These are phyloP conservation scores for Claviceps lovelessii DNA, from an alignment of 2,329 filamentous ascomycete genomes.

Conservation along the genomic window DNA sequence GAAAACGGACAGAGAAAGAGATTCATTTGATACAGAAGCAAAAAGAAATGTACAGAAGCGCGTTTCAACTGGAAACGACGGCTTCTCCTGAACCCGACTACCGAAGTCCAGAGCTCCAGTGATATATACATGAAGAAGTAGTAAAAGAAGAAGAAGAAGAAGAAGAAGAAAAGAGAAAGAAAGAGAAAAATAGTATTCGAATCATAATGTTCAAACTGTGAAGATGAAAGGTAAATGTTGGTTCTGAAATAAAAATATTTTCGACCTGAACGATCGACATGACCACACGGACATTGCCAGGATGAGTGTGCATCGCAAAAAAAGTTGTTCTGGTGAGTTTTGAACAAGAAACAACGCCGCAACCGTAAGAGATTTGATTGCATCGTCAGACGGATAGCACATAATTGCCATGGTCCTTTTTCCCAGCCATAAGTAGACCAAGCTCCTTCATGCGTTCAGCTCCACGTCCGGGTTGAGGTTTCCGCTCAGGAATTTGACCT, in stretches of 20 bases:
- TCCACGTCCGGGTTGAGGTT: slow-evolving; percentile 68
- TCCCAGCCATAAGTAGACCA: slow-evolving; percentile 76
- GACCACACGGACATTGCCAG: too few relatives aligned
- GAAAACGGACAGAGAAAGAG: neutral
- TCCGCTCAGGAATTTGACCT: slow-evolving; percentile 45
- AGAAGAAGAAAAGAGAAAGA: neutral
- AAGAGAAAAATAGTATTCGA: slow-evolving; percentile 1
- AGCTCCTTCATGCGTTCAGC: slow-evolving; percentile 76
- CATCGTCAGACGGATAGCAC: slow-evolving; percentile 53
- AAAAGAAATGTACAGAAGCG: slow-evolving; percentile 3
- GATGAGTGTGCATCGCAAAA: too few relatives aligned
- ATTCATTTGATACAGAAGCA: neutral
- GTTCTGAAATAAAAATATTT: neutral
- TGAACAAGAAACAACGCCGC: neutral
- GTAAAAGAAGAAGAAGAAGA: neutral
- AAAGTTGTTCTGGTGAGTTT: neutral
- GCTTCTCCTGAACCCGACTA: neutral
- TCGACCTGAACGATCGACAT: too few relatives aligned
- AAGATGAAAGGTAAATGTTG: neutral
- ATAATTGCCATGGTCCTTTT: slow-evolving; percentile 58
- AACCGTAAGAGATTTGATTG: neutral
- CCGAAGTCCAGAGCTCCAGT: too few relatives aligned
- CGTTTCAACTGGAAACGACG: neutral
- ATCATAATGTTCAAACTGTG: slow-evolving; percentile 3
- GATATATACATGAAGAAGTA: neutral